phyloP scores from a whole-genome alignment of 1,284 basidiomycete genomes.

The Sporisorium iseilematis-ciliati region DNA sequence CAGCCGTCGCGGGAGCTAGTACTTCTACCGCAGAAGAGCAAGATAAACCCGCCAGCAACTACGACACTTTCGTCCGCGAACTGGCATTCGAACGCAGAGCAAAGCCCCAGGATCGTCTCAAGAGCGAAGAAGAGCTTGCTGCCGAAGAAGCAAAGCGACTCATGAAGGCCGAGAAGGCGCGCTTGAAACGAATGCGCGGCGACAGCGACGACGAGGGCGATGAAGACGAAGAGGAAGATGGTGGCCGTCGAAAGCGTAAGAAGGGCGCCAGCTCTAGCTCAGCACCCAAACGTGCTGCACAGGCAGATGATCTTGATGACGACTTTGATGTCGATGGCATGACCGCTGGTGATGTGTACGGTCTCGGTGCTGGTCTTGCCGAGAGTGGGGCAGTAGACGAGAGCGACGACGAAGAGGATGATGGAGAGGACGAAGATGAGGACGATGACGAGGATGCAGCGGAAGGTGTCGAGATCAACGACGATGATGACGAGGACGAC shows the following conservation, averaged over 20 bases:
- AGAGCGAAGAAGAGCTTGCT: slow-evolving; percentile 94
- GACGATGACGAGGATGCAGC: slow-evolving; percentile 58
- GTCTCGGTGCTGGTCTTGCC: slow-evolving; percentile 59
- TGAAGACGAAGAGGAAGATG: slow-evolving; percentile 69
- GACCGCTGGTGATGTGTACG: slow-evolving; percentile 60
- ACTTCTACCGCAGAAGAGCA: slow-evolving; percentile 9
- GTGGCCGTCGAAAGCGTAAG: slow-evolving; percentile 55
- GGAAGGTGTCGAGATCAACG: slow-evolving; percentile 37
- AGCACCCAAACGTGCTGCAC: slow-evolving; percentile 72
- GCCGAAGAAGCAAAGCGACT: slow-evolving; percentile 87
- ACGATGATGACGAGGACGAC: slow-evolving; percentile 69
- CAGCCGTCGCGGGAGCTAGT: slow-evolving; percentile 24
- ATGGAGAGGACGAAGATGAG: slow-evolving; percentile 70
- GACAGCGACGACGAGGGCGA: slow-evolving; percentile 73
- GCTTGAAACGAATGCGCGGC: slow-evolving; percentile 88
- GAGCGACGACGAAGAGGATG: slow-evolving; percentile 65
- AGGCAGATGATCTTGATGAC: slow-evolving; percentile 89
- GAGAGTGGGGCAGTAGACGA: slow-evolving; percentile 70
- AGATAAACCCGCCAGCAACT: slow-evolving; percentile 71
- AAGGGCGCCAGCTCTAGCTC: slow-evolving; percentile 60
- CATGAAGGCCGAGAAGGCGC: slow-evolving; percentile 84
- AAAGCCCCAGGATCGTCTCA: slow-evolving; percentile 93
- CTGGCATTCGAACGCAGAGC: slow-evolving; percentile 93
- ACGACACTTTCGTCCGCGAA: slow-evolving; percentile 91
- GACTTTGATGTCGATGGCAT: slow-evolving; percentile 75